Base-by-base conservation (phyloP, 306 rosid species). In the Dryas drummondii region DNA sequence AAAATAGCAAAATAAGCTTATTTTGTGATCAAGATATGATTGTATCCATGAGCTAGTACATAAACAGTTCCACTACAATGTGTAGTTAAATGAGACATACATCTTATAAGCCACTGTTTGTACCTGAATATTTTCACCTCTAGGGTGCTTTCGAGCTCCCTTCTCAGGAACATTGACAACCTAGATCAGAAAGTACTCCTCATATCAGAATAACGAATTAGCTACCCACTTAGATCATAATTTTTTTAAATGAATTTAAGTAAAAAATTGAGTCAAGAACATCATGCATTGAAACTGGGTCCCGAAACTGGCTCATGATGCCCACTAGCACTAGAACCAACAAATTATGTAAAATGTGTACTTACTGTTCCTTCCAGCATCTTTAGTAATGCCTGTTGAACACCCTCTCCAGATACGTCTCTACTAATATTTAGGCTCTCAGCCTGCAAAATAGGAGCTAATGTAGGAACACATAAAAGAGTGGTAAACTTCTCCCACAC, bases 341-440 rank as follows among this genome's bases (percentile, higher is more conserved):
- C 52, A 10, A 53, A 55, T 32, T 40, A 19, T 6, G 74, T 45
- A 47, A 78, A 68, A 83, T 16, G 70, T 57, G 51, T 75, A 88
- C 97, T 84, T 86, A 96, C 99, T 32, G 96, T 96, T 78, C 99
- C 99, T 88, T 96, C 99, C 52, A 96, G 96, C 97, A 96, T 92
- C 89, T 96, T 96, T 65, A 96, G 86, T 42, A 96, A 84, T 73
- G 98, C 99, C 82, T 92, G 98, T 77, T 92, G 99, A 81, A 96
- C 99, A 71, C 99, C 99, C 81, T 96, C 99, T 11, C 99, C 99
- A 1, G 98, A 96, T 65, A 96, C 99, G 84, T 96, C 99, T 78
- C 99, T 87, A 82, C 99, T 96, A 75, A 96, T 90, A 70, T 92
- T 92, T 66, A 92, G 92, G 86, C 99, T 96, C 83, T 96, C 98